Percentiles rank a stretch among this genome's conserved stretches.
These are phyloP conservation scores for Acidiella bohemica DNA, from an alignment of 495 filamentous ascomycete genomes.

Conservation along the genomic window DNA sequence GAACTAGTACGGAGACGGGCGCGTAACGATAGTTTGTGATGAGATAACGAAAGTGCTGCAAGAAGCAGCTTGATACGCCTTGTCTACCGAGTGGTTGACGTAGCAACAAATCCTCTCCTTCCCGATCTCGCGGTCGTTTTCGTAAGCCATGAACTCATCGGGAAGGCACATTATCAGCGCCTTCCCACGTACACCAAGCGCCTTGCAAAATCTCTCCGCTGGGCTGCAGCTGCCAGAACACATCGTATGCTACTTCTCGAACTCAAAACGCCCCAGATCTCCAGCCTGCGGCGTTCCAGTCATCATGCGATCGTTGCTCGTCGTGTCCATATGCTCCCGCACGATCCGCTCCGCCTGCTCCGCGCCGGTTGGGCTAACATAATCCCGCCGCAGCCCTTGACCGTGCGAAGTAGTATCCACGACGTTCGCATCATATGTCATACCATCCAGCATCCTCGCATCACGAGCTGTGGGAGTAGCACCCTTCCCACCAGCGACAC, in stretches of 20 bases:
- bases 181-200: background rate
- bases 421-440: slow-evolving; percentile 27
- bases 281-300: slow-evolving; percentile 12
- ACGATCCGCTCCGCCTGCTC: slow-evolving; percentile 43
- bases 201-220: too few relatives aligned
- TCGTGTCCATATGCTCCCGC: slow-evolving; percentile 35
- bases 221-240: too few relatives aligned
- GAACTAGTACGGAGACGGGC: too few relatives aligned
- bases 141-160: too few relatives aligned
- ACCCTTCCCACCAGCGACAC: slow-evolving; percentile 11
- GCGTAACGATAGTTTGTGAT: too few relatives aligned
- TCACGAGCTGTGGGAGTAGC: slow-evolving; percentile 20
- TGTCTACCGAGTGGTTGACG: too few relatives aligned
- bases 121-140: too few relatives aligned
- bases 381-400: slow-evolving; percentile 5
- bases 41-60: too few relatives aligned
- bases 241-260: slow-evolving; percentile 17
- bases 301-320: slow-evolving; percentile 21
- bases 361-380: slow-evolving; percentile 24
- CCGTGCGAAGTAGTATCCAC: slow-evolving; percentile 24
- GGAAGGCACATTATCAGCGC: too few relatives aligned
- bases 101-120: too few relatives aligned
- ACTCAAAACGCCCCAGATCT: slow-evolving; percentile 40
- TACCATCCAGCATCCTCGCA: slow-evolving; percentile 29
- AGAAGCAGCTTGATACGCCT: too few relatives aligned